These are phyloP conservation scores for Citrullus amarus DNA, from an alignment of 306 rosid genomes.

Conservation along the genomic window DNA sequence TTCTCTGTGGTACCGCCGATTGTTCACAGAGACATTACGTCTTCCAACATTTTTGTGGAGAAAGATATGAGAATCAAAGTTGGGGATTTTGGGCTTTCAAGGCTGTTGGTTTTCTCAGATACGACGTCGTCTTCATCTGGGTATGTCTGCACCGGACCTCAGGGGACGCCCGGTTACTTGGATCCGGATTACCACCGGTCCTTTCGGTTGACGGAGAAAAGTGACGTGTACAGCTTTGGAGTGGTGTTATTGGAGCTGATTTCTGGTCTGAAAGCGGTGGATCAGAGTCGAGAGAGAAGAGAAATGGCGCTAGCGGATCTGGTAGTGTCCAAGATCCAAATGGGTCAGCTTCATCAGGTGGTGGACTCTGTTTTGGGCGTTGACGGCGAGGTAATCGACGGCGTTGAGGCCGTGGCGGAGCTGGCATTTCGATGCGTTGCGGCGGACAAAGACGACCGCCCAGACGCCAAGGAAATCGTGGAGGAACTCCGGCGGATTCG, in stretches of 20 bases:
- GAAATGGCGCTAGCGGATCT: conserved; percentile 77
- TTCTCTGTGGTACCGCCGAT: conserved; percentile 64
- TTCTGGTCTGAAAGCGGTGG: conserved; percentile 69
- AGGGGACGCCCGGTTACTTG: conserved; percentile 89
- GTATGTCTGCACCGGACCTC: conserved; percentile 92
- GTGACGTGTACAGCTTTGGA: conserved; percentile 93
- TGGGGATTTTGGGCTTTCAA: conserved; percentile 90
- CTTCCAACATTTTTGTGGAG: conserved; percentile 71
- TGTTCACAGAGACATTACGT: conserved; percentile 86
- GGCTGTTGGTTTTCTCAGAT: conserved; percentile 52
- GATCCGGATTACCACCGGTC: conserved; percentile 94
- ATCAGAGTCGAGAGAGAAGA: conserved; percentile 56
- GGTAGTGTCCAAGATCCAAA: conserved; percentile 76
- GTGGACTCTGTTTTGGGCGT: conserved; percentile 49
- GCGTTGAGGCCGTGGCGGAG: conserved; percentile 58
- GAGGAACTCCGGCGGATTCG: conserved; percentile 52
- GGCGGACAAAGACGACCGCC: conserved; percentile 85
- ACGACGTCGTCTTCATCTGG: conserved; percentile 35
- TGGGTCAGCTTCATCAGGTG: conserved; percentile 59
- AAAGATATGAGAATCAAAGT: conserved; percentile 82
- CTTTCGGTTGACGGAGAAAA: conserved; percentile 81
- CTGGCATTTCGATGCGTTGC: conserved; percentile 91
- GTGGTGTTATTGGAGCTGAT: conserved; percentile 73
- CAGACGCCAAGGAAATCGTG: conserved; percentile 72
- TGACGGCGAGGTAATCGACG: conserved; percentile 23